Evolutionary conservation across 805 yeast genomes (phyloP).

Genomic region (Torulaspora quercuum): DNA sequence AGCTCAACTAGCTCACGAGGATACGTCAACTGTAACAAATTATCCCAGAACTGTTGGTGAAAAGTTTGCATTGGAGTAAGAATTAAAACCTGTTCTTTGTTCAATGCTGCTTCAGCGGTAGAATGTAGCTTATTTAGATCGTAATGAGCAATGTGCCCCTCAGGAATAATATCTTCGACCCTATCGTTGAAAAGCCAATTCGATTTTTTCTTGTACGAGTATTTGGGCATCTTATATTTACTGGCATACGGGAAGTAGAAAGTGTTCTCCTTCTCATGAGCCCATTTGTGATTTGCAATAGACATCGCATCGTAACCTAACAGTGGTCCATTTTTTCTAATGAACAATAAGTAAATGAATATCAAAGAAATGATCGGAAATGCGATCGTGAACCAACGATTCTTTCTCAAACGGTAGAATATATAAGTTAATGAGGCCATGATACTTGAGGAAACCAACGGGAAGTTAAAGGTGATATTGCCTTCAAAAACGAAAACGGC

Average conservation of each 20-base stretch:
- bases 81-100: slow-evolving; percentile 78
- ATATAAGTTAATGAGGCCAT: slow-evolving; percentile 21
- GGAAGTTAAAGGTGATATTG: no score
- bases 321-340: slow-evolving; percentile 23
- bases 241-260: slow-evolving; percentile 37
- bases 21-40: slow-evolving; percentile 67
- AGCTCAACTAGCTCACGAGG: slow-evolving; percentile 82
- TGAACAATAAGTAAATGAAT: slow-evolving; percentile 23
- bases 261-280: slow-evolving; percentile 36
- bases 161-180: slow-evolving; percentile 55
- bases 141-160: slow-evolving; percentile 76
- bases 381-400: slow-evolving; percentile 24
- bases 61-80: slow-evolving; percentile 89
- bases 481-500: no score
- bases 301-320: slow-evolving; percentile 27
- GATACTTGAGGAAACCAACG: no score
- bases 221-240: slow-evolving; percentile 41
- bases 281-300: slow-evolving; percentile 36
- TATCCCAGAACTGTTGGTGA: slow-evolving; percentile 83
- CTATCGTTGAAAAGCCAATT: slow-evolving; percentile 47
- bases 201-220: slow-evolving; percentile 42
- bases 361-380: slow-evolving; percentile 27
- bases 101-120: slow-evolving; percentile 65
- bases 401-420: slow-evolving; percentile 30
- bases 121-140: slow-evolving; percentile 77